These are phyloP conservation scores for Neurospora sp. DNA, from an alignment of 495 filamentous ascomycete species.

Conservation along the genomic window DNA sequence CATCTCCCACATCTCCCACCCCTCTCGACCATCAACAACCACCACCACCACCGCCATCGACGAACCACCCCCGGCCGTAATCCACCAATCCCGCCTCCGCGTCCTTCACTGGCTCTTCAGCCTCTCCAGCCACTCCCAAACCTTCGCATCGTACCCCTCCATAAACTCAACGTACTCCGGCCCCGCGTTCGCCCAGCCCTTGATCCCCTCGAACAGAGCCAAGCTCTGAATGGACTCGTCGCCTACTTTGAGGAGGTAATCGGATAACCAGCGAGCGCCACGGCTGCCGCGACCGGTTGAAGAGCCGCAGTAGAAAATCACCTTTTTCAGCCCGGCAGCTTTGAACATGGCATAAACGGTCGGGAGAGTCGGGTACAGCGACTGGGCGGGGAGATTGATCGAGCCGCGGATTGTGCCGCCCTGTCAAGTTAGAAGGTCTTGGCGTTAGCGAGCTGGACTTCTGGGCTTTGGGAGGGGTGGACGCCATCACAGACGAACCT, in stretches of 20 bases:
- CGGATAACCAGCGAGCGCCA: conserved; percentile 56
- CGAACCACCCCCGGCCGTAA: not conserved
- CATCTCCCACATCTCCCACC: not conserved
- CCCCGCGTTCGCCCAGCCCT: conserved; percentile 53
- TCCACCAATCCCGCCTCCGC: not conserved
- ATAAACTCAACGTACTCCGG: conserved; percentile 44
- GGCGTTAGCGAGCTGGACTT: not conserved
- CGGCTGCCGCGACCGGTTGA: conserved; percentile 52
- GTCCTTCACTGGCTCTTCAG: not conserved
- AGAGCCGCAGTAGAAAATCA: conserved; percentile 69
- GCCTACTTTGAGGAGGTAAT: conserved; percentile 41
- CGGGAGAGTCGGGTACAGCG: conserved; percentile 48
- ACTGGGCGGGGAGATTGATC: conserved; percentile 64
- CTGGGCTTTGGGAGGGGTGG: not conserved
- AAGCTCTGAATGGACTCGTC: conserved; percentile 42
- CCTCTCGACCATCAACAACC: not conserved
- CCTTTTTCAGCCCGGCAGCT: conserved; percentile 35
- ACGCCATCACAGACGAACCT: conserved; percentile 34
- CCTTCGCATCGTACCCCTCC: conserved; percentile 45
- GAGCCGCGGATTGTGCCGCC: conserved; percentile 60
- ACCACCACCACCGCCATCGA: not conserved
- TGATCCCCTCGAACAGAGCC: conserved; percentile 50
- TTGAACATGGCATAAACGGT: conserved; percentile 45
- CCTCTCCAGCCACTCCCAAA: conserved; percentile 27
- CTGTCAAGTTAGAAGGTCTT: conserved; percentile 18